A percentile compares a stretch with the other conserved stretches of the same genome.
phyloP scores from a whole-genome alignment of 1,139 yeast genomes.

The Pichia sp. region DNA sequence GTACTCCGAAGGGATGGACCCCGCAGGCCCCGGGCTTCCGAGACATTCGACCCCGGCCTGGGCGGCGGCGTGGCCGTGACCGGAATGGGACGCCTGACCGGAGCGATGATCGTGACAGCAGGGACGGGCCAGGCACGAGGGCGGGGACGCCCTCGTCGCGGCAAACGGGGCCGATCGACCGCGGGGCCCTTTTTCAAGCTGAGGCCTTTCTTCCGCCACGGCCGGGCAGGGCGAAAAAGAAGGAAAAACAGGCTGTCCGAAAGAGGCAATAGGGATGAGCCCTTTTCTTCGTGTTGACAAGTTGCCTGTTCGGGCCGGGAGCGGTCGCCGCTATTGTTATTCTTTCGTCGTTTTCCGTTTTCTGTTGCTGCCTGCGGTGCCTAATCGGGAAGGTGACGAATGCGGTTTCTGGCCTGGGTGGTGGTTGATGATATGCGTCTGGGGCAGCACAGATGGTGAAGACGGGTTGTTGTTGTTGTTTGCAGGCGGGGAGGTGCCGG shows the following conservation, averaged over 20 bases:
- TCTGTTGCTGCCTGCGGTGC: slow-evolving; percentile 1
- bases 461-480: neutral
- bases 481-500: neutral
- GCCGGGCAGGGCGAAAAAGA: neutral
- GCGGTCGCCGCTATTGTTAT: neutral
- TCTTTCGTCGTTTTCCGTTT: neutral
- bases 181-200: neutral
- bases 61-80: too few species aligned
- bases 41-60: too few species aligned
- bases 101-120: too few species aligned
- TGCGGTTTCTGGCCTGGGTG: neutral
- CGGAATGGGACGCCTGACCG: too few species aligned
- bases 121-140: too few species aligned
- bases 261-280: slow-evolving; percentile 2
- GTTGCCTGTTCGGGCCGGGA: slow-evolving; percentile 9
- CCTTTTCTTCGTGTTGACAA: slow-evolving; percentile 9
- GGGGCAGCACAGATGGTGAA: neutral
- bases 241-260: neutral
- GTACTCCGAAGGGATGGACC: too few species aligned
- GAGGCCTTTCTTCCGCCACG: neutral
- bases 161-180: too few species aligned
- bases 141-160: too few species aligned
- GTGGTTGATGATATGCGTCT: neutral
- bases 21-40: too few species aligned
- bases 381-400: slow-evolving; percentile 1